These are phyloP conservation scores for Penicillium cosmopolitanum DNA, from an alignment of 495 filamentous ascomycete genomes.

Conservation along the genomic window DNA sequence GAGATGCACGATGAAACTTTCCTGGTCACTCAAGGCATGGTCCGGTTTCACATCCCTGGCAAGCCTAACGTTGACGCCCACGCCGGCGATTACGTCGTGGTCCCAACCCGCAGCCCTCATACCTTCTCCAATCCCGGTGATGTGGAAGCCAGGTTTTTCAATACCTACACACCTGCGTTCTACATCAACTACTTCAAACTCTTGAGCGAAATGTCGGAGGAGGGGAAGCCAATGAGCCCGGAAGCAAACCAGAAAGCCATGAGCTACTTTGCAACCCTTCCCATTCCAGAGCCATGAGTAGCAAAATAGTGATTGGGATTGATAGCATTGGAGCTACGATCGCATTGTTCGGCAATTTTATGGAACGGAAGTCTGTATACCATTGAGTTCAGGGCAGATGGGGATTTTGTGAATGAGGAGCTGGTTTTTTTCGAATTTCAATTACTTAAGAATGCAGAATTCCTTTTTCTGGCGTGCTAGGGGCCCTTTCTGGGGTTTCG, in stretches of 20 bases:
- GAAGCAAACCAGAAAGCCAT: slow-evolving; percentile 12
- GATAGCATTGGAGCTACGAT: too few species aligned
- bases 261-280: slow-evolving; percentile 13
- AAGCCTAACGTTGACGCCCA: slow-evolving; percentile 11
- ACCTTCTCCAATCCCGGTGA: slow-evolving; percentile 15
- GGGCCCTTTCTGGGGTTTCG: too few species aligned
- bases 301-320: too few species aligned
- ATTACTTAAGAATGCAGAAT: too few species aligned
- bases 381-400: too few species aligned
- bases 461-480: too few species aligned
- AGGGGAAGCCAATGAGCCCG: neutral
- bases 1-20: slow-evolving; percentile 18
- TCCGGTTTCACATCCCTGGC: slow-evolving; percentile 12
- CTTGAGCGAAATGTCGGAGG: slow-evolving; percentile 6
- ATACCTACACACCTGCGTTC: slow-evolving; percentile 12
- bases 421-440: too few species aligned
- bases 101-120: slow-evolving; percentile 15
- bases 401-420: too few species aligned
- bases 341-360: too few species aligned
- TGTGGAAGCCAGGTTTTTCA: slow-evolving; percentile 9
- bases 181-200: slow-evolving; percentile 18
- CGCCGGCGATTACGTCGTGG: slow-evolving; percentile 14
- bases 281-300: slow-evolving; percentile 14
- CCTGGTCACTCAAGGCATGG: slow-evolving; percentile 4
- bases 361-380: too few species aligned